These are phyloP conservation scores for Komagataella pastoris DNA, from an alignment of 805 yeast species.

Conservation along the genomic window DNA sequence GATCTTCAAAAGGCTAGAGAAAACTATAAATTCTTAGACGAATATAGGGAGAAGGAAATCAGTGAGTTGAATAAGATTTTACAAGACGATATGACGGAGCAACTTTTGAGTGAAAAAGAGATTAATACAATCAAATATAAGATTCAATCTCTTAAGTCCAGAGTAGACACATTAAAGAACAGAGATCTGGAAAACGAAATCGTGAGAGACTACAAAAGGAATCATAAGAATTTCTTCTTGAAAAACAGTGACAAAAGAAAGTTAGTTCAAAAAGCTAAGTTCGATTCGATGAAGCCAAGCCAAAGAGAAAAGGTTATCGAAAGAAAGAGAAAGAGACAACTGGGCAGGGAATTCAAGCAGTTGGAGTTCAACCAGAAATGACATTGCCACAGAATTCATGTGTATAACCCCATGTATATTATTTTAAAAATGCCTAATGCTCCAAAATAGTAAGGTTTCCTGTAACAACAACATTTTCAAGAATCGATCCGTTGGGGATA, in stretches of 20 bases:
- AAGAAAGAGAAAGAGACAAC: conserved; percentile 74
- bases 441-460: conserved; percentile 92
- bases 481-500: conserved; percentile 89
- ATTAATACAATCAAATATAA: conserved; percentile 36
- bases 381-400: not conserved
- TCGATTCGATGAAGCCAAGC: conserved; percentile 54
- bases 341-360: conserved; percentile 64
- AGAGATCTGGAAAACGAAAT: conserved; percentile 65
- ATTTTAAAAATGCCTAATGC: conserved; percentile 31
- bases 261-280: conserved; percentile 65
- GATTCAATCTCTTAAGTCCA: conserved; percentile 52
- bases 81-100: conserved; percentile 35
- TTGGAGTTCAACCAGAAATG: conserved; percentile 13
- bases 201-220: conserved; percentile 41
- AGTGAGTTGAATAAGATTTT: conserved; percentile 40
- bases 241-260: conserved; percentile 62
- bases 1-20: conserved; percentile 54
- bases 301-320: conserved; percentile 77
- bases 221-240: conserved; percentile 40
- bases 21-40: conserved; percentile 77
- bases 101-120: conserved; percentile 28
- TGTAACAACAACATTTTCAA: conserved; percentile 94
- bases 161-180: conserved; percentile 54
- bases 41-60: conserved; percentile 69
- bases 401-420: not conserved